Evolutionary conservation across 2,329 filamentous ascomycete genomes (phyloP).

Genomic region (Diaporthe caulivora): DNA sequence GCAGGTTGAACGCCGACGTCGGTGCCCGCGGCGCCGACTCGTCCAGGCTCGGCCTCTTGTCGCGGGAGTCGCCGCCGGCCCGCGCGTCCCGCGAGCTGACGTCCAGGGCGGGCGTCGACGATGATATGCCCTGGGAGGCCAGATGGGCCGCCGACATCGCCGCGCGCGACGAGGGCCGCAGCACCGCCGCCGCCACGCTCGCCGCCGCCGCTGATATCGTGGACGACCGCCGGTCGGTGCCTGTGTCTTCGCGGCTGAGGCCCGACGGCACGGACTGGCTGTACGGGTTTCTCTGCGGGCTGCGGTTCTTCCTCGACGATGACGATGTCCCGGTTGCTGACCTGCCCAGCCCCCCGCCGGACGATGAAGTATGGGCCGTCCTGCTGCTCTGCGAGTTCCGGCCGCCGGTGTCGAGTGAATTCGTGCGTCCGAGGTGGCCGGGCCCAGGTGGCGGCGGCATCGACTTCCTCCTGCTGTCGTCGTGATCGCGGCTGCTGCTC

Average conservation of each 20-base stretch:
- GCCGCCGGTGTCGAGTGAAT: conserved; percentile 30
- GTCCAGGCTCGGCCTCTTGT: conserved; percentile 34
- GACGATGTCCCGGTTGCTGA: conserved; percentile 3
- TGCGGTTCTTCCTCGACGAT: conserved; percentile 37
- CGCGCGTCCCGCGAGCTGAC: conserved; percentile 11
- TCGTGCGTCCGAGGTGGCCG: conserved; percentile 28
- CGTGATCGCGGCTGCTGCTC: conserved; percentile 30
- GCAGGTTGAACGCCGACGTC: conserved; percentile 11
- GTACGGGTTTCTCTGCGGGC: conserved; percentile 36
- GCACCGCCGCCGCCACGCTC: conserved; percentile 17
- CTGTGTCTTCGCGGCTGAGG: conserved; percentile 24
- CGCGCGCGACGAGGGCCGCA: conserved; percentile 9
- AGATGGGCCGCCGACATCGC: conserved; percentile 10
- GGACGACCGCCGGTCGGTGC: conserved; percentile 23
- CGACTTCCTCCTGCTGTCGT: conserved; percentile 29
- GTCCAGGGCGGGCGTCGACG: conserved; percentile 24
- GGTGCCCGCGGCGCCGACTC: conserved; percentile 26
- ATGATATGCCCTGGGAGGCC: not conserved
- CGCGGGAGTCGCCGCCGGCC: conserved; percentile 13
- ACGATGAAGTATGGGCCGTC: conserved; percentile 21
- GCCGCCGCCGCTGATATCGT: conserved; percentile 26
- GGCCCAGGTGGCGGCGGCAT: conserved; percentile 29
- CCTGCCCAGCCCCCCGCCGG: conserved; percentile 7
- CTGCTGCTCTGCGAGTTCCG: conserved; percentile 18
- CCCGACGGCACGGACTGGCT: conserved; percentile 34